phyloP scores from a whole-genome alignment of 2,329 filamentous ascomycete genomes.

The Pestalotiopsis sp. region DNA sequence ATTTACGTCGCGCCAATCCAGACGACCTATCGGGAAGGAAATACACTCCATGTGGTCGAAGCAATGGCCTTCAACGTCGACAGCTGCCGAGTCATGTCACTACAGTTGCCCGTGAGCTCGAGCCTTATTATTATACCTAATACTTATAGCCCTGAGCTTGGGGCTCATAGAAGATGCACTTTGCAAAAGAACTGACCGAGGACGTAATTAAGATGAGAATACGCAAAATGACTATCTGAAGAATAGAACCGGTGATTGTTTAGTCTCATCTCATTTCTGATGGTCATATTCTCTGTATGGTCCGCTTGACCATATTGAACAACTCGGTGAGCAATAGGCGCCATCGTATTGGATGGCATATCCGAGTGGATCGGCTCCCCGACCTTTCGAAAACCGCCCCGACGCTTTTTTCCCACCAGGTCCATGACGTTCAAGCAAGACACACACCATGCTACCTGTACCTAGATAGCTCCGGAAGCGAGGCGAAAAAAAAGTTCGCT shows the following conservation, averaged over 20 bases:
- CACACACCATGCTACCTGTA: background rate
- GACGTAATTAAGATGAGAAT: background rate
- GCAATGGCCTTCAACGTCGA: background rate
- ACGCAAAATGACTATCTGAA: background rate
- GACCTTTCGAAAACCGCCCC: conserved; percentile 3
- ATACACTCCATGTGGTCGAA: background rate
- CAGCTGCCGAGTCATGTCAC: background rate
- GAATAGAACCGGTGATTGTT: background rate
- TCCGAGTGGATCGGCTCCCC: background rate
- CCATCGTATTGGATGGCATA: background rate
- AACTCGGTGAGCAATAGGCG: conserved; percentile 2
- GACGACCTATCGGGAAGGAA: background rate
- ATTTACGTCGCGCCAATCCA: background rate
- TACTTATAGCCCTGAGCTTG: background rate
- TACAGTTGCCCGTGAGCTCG: background rate
- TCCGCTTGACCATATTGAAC: background rate
- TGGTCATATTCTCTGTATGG: background rate
- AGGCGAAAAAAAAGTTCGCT: background rate
- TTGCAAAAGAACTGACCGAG: background rate
- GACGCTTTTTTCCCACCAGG: conserved; percentile 4
- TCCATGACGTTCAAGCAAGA: conserved; percentile 8
- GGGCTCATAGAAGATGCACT: background rate
- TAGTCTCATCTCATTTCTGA: background rate
- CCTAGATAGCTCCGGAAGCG: background rate
- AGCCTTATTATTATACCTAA: background rate